Conservation (phyloP, 345 rosid genomes). For the Melaleuca quinquenervia region DNA sequence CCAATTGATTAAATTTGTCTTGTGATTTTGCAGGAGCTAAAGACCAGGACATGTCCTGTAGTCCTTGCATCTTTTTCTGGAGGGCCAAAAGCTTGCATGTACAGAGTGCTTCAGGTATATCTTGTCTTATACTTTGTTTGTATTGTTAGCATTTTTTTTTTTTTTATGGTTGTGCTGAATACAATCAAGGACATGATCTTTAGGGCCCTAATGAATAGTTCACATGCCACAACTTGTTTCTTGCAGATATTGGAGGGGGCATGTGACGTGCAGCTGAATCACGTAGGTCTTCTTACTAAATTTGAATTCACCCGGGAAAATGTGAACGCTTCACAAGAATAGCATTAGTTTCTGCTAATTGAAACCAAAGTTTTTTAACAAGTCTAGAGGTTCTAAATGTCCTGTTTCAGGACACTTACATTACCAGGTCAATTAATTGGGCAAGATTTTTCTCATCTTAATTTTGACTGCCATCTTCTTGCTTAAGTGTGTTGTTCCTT, state of each 20-base stretch:
- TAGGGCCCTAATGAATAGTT: background rate
- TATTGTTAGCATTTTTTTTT: background rate
- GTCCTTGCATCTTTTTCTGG: conserved; percentile 88
- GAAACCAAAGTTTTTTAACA: background rate
- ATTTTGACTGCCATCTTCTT: background rate
- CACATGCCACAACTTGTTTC: background rate
- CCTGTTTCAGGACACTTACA: background rate
- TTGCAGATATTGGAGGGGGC: conserved; percentile 66
- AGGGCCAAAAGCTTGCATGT: conserved; percentile 89
- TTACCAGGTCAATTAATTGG: background rate
- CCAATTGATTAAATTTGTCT: background rate
- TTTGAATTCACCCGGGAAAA: background rate
- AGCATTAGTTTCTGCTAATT: background rate
- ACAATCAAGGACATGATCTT: background rate
- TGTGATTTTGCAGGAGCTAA: conserved; percentile 47
- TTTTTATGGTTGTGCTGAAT: background rate
- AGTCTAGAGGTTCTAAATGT: background rate
- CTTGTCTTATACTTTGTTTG: background rate
- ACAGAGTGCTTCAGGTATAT: conserved; percentile 82
- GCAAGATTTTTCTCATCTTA: background rate
- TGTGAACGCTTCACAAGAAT: background rate
- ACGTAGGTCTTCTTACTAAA: conserved; percentile 20
- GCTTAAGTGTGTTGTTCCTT: background rate
- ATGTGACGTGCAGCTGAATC: conserved; percentile 35
- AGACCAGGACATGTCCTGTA: conserved; percentile 57